Percentiles rank a stretch among this genome's conserved stretches.
Conservation (phyloP, 768 basidiomycete genomes). For the Mycena rosella region DNA sequence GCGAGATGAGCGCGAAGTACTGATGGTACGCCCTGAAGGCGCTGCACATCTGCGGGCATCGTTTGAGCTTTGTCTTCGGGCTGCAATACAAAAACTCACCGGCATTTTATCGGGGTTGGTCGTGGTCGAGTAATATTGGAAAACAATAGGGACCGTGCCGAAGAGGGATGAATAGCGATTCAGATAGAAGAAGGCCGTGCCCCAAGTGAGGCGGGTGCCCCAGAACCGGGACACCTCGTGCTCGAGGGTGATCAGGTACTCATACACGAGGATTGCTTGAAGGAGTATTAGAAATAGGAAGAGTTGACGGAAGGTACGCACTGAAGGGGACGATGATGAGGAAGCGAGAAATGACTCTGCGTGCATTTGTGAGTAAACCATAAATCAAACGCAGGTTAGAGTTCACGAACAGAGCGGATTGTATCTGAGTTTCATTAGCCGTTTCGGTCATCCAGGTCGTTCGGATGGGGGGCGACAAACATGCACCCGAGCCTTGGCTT, state of each 20-base stretch:
- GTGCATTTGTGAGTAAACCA: not conserved
- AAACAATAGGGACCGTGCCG: slow-evolving; percentile 52
- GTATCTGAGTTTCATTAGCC: slow-evolving; percentile 9
- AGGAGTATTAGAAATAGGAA: not conserved
- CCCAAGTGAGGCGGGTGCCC: slow-evolving; percentile 49
- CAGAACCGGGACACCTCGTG: slow-evolving; percentile 61
- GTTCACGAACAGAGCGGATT: slow-evolving; percentile 10
- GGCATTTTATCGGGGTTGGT: slow-evolving; percentile 41
- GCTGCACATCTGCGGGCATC: slow-evolving; percentile 44
- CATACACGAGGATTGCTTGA: slow-evolving; percentile 57
- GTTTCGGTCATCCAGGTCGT: slow-evolving; percentile 21
- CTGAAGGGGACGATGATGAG: slow-evolving; percentile 44
- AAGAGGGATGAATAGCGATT: slow-evolving; percentile 58
- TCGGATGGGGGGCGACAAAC: too few species aligned
- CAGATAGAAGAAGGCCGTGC: slow-evolving; percentile 52
- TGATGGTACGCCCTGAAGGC: slow-evolving; percentile 51
- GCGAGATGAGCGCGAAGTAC: slow-evolving; percentile 49
- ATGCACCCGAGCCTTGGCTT: too few species aligned
- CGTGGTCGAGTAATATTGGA: slow-evolving; percentile 51
- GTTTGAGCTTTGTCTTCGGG: not conserved
- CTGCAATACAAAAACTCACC: slow-evolving; percentile 31
- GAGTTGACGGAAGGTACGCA: slow-evolving; percentile 23
- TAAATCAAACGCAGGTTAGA: too few species aligned
- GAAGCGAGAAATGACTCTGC: slow-evolving; percentile 19
- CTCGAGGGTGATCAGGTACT: slow-evolving; percentile 59